These are phyloP conservation scores for Clarireedia paspali DNA, from an alignment of 2,329 filamentous ascomycete genomes.

Conservation along the genomic window DNA sequence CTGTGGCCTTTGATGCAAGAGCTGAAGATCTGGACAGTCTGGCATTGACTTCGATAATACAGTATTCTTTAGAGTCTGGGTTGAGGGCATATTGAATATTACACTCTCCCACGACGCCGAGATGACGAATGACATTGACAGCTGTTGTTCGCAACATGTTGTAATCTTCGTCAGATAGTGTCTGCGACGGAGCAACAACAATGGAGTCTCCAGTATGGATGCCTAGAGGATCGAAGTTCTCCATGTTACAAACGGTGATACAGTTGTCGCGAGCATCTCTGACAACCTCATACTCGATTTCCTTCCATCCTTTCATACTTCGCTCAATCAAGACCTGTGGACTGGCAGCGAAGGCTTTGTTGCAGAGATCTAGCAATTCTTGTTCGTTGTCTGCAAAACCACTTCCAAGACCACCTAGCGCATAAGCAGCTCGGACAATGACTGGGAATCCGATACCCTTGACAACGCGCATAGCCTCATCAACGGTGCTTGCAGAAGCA, in stretches of 20 bases:
- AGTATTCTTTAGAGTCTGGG: conserved; percentile 96
- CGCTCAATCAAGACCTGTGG: conserved; percentile 98
- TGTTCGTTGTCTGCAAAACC: conserved; percentile 92
- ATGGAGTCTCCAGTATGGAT: conserved; percentile 99
- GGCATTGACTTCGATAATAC: conserved; percentile 98
- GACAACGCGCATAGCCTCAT: conserved; percentile 85
- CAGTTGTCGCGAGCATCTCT: conserved; percentile 97
- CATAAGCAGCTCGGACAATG: conserved; percentile 95
- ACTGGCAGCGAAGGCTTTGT: conserved; percentile 83
- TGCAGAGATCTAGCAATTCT: conserved; percentile 88
- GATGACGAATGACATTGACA: conserved; percentile 96
- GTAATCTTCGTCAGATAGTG: conserved; percentile 95
- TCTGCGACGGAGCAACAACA: conserved; percentile 94
- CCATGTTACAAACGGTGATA: conserved; percentile 98
- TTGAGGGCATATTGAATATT: conserved; percentile 98
- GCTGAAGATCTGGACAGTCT: conserved; percentile 96
- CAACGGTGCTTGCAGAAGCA: conserved; percentile 82
- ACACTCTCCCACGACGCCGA: conserved; percentile 96
- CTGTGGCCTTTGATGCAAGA: conserved; percentile 94
- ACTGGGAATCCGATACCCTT: conserved; percentile 89
- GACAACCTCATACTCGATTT: conserved; percentile 97
- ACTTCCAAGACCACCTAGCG: conserved; percentile 89
- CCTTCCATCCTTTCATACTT: conserved; percentile 98
- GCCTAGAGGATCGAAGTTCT: conserved; percentile 96
- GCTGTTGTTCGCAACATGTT: conserved; percentile 97